These are phyloP conservation scores for Tetrahymena borealis DNA, from an alignment of 73 alveolate species.

Conservation along the genomic window DNA sequence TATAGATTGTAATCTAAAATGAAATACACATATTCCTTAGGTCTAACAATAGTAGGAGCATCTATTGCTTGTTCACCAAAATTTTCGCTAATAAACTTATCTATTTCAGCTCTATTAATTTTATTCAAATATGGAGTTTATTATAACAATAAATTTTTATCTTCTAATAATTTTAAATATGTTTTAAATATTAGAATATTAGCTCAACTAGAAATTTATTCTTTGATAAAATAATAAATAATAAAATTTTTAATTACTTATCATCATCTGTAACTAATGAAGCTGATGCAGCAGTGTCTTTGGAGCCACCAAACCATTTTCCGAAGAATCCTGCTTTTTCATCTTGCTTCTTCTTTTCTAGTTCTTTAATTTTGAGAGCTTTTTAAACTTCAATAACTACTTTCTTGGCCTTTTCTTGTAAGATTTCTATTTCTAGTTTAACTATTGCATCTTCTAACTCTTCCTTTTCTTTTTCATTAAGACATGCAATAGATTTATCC, in stretches of 20 bases:
- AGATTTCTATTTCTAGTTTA: slow-evolving; percentile 7
- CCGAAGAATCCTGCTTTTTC: not conserved
- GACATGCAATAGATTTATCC: not conserved
- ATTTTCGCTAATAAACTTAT: not conserved
- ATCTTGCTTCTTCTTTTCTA: slow-evolving; percentile 21
- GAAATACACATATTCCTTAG: not conserved
- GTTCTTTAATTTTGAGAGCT: slow-evolving; percentile 14
- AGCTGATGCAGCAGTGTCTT: not conserved
- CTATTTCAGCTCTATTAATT: not conserved
- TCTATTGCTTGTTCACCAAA: not conserved
- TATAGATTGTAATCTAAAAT: not conserved
- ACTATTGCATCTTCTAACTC: not conserved
- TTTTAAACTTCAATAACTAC: slow-evolving; percentile 15
- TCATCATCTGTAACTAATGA: slow-evolving; percentile 13
- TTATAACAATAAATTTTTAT: too few species aligned
- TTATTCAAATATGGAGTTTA: not conserved
- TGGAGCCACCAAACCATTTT: slow-evolving; percentile 32
- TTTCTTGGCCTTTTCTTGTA: slow-evolving; percentile 9
- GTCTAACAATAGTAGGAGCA: not conserved
- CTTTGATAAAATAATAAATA: not conserved
- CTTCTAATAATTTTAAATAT: too few species aligned
- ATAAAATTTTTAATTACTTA: not conserved
- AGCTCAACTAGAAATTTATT: not conserved
- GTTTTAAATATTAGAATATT: slow-evolving; percentile 4
- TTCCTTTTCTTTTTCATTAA: not conserved